phyloP scores from a whole-genome alignment of 371 early-diverging fungal genomes.

The Mucor circinelloides region DNA sequence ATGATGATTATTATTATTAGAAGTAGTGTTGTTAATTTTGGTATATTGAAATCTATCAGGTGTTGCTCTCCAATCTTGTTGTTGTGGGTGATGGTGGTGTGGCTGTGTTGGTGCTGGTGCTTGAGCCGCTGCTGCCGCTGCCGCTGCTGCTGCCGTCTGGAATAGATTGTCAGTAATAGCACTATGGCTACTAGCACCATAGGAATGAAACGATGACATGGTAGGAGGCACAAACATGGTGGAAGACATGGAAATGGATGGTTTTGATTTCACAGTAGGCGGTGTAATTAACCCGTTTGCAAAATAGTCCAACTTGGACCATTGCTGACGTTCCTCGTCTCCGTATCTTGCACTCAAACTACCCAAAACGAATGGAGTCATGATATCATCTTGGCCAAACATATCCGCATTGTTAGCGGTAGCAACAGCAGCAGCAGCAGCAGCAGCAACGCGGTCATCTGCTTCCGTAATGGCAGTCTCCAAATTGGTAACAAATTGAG shows the following conservation, averaged over 20 bases:
- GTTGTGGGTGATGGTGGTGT: background rate
- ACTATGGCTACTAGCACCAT: background rate
- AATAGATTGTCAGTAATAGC: background rate
- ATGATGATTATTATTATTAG: background rate
- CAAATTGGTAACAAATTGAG: constrained; percentile 20
- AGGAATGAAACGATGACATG: background rate
- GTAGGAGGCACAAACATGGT: constrained; percentile 12
- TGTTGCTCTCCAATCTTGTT: background rate
- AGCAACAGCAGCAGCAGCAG: constrained; percentile 7
- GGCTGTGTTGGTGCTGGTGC: background rate
- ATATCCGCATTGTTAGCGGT: background rate
- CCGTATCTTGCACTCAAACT: constrained; percentile 13
- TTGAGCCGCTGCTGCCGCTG: background rate
- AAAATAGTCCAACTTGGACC: constrained; percentile 23
- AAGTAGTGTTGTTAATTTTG: constrained; percentile 1
- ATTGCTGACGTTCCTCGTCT: constrained; percentile 20
- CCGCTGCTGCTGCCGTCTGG: background rate
- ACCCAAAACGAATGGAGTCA: constrained; percentile 29
- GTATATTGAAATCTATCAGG: constrained; percentile 14
- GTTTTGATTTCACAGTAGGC: constrained; percentile 14
- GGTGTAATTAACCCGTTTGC: constrained; percentile 11
- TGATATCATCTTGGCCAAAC: constrained; percentile 13
- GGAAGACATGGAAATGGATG: constrained; percentile 9
- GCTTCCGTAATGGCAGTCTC: constrained; percentile 22
- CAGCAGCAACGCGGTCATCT: background rate